Evolutionary conservation across 805 yeast genomes (phyloP).

Genomic region (Metschnikowia gelsemii): DNA sequence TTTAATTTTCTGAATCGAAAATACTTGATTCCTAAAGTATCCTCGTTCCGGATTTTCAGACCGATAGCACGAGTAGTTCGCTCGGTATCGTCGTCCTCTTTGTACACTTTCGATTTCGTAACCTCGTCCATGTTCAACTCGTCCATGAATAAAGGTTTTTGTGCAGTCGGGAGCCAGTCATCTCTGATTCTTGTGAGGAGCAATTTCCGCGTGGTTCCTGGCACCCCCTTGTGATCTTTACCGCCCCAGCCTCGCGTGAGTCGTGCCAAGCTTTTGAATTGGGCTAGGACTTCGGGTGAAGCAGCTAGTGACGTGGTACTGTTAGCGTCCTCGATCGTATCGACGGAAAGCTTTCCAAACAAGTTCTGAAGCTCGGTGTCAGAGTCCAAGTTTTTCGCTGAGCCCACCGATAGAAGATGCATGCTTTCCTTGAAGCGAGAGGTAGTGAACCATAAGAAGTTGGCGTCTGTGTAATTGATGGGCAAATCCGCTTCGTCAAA

Average conservation of each 20-base stretch:
- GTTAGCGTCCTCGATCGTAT: conserved; percentile 72
- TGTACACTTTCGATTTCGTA: conserved; percentile 32
- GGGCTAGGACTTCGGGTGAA: conserved; percentile 66
- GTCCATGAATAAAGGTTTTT: conserved; percentile 61
- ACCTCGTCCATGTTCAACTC: conserved; percentile 45
- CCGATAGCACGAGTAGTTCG: conserved; percentile 29
- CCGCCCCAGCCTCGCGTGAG: conserved; percentile 86
- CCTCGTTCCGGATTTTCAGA: conserved; percentile 33
- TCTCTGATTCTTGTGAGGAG: conserved; percentile 70
- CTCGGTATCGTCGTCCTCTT: conserved; percentile 38
- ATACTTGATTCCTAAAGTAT: conserved; percentile 47
- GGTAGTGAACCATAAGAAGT: conserved; percentile 47
- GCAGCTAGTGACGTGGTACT: conserved; percentile 68
- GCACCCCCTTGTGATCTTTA: conserved; percentile 66
- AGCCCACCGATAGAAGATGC: conserved; percentile 42
- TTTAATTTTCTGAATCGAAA: conserved; percentile 52
- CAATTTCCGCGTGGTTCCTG: conserved; percentile 70
- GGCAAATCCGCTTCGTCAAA: conserved; percentile 32
- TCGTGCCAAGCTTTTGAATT: conserved; percentile 55
- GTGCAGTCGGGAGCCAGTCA: conserved; percentile 73
- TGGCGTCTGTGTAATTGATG: conserved; percentile 41
- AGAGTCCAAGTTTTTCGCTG: conserved; percentile 61
- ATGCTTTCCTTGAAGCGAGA: conserved; percentile 41
- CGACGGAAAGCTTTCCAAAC: conserved; percentile 69
- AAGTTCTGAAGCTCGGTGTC: conserved; percentile 69